These are phyloP conservation scores for Chytridium lagenaria DNA, from an alignment of 371 early-diverging fungal species.

Conservation along the genomic window DNA sequence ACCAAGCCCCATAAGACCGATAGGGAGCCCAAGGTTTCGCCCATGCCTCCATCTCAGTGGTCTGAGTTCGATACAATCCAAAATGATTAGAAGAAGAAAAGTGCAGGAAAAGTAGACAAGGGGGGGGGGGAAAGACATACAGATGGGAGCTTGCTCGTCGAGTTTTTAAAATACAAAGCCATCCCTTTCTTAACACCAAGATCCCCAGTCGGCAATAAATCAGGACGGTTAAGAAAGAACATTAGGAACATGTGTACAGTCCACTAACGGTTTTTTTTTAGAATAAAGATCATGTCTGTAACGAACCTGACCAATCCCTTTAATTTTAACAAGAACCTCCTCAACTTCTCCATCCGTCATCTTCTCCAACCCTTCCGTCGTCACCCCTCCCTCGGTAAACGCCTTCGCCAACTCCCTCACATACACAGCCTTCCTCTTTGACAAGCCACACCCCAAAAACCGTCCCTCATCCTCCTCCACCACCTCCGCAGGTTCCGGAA, in stretches of 20 bases:
- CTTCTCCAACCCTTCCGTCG: constrained; percentile 14
- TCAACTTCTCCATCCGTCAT: background rate
- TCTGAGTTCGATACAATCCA: constrained; percentile 11
- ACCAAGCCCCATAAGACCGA: constrained; percentile 69
- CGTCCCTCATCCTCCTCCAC: no score
- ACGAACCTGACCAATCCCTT: constrained; percentile 5
- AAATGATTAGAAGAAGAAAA: background rate
- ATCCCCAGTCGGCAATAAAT: constrained; percentile 69
- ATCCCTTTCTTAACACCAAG: constrained; percentile 67
- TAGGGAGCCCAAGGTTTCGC: constrained; percentile 67
- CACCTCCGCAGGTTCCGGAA: background rate
- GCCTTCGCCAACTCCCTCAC: background rate
- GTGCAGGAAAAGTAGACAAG: background rate
- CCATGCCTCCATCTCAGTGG: constrained; percentile 56
- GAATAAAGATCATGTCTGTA: background rate
- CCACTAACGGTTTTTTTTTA: constrained; percentile 49
- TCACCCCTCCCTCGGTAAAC: background rate
- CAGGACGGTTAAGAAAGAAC: constrained; percentile 62
- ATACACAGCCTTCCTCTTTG: constrained; percentile 5
- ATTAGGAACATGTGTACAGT: constrained; percentile 77
- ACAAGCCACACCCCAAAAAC: background rate
- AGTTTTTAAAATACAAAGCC: constrained; percentile 61
- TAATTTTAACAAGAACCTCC: background rate
- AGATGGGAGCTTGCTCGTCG: constrained; percentile 12
- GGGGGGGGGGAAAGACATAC: background rate